A percentile compares a stretch with the other conserved stretches of the same genome.
These are phyloP conservation scores for Pyrus betulifolia DNA, from an alignment of 306 rosid species.

Conservation along the genomic window DNA sequence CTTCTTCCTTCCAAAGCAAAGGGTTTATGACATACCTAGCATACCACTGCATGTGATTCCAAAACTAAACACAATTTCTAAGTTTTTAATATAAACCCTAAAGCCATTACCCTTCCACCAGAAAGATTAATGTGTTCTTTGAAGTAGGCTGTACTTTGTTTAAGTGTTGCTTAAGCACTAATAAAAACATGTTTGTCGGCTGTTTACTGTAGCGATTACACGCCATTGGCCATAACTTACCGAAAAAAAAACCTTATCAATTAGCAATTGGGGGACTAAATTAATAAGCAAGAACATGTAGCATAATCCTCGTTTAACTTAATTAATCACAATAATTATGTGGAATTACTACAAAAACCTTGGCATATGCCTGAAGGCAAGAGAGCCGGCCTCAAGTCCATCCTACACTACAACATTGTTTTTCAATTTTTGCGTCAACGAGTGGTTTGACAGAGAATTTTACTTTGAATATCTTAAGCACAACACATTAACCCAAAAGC, in stretches of 20 bases:
- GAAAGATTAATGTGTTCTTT: neutral
- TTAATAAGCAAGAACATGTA: neutral
- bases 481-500: neutral
- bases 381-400: conserved; percentile 1
- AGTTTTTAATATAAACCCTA: neutral
- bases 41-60: neutral
- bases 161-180: neutral
- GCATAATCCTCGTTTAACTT: conserved; percentile 1
- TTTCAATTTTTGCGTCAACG: neutral
- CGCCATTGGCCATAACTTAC: neutral
- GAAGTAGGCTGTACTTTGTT: neutral
- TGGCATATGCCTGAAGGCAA: neutral
- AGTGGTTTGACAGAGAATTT: neutral
- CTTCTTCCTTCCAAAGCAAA: neutral
- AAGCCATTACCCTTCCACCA: neutral
- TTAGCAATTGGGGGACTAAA: neutral
- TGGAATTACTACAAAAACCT: neutral
- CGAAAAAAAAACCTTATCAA: neutral
- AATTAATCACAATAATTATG: neutral
- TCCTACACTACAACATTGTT: neutral
- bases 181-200: conserved; percentile 9
- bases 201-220: neutral
- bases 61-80: neutral
- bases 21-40: neutral
- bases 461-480: neutral